phyloP scores from a whole-genome alignment of 2,329 filamentous ascomycete genomes.

The Scedosporium dehoogii region DNA sequence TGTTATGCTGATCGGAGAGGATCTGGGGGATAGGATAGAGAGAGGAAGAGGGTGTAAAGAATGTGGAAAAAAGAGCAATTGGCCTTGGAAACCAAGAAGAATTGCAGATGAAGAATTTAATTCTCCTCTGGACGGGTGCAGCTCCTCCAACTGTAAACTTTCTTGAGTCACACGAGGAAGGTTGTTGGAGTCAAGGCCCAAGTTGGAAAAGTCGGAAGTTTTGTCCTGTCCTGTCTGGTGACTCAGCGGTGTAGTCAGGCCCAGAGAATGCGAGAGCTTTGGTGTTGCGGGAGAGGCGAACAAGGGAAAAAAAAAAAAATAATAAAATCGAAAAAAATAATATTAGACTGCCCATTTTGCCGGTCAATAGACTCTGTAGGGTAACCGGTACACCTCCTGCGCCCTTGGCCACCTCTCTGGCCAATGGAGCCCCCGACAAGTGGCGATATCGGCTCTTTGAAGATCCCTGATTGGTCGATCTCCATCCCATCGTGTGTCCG shows the following conservation, averaged over 20 bases:
- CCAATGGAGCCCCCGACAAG: background rate
- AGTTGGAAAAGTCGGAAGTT: conserved; percentile 3
- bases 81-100: background rate
- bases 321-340: background rate
- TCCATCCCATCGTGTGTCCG: background rate
- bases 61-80: background rate
- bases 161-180: conserved; percentile 5
- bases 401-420: background rate
- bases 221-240: background rate
- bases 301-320: background rate
- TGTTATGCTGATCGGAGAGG: conserved; percentile 11
- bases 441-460: conserved; percentile 4
- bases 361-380: background rate
- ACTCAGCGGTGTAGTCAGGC: conserved; percentile 2
- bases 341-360: background rate
- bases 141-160: background rate
- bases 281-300: background rate
- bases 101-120: conserved; percentile 2
- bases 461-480: background rate
- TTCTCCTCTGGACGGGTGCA: background rate
- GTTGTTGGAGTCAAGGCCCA: background rate
- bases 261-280: background rate
- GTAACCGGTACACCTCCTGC: background rate
- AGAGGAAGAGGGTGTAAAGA: conserved; percentile 3
- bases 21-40: background rate